phyloP scores from a whole-genome alignment of 805 yeast species.

The Barnettozyma populi region DNA sequence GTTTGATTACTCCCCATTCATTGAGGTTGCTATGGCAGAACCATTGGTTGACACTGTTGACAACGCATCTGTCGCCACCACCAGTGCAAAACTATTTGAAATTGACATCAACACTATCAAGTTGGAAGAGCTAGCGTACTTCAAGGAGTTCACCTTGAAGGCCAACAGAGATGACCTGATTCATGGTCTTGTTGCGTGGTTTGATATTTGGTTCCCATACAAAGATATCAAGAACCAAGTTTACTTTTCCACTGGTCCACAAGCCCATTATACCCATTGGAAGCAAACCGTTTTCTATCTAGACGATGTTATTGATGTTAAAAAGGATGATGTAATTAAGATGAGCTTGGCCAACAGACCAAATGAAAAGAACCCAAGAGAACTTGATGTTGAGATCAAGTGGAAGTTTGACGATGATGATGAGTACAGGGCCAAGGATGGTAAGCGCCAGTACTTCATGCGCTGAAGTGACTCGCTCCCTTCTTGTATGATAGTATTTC shows the following conservation, averaged over 20 bases:
- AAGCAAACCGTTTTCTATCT: constrained; percentile 95
- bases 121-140: constrained; percentile 75
- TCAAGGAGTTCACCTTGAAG: constrained; percentile 58
- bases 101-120: constrained; percentile 88
- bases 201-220: constrained; percentile 84
- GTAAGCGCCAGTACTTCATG: constrained; percentile 65
- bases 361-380: constrained; percentile 75
- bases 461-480: constrained; percentile 40
- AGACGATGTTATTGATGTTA: constrained; percentile 69
- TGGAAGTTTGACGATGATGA: constrained; percentile 40
- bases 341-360: constrained; percentile 77
- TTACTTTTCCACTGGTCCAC: constrained; percentile 89
- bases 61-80: constrained; percentile 67
- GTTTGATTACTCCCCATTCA: constrained; percentile 89
- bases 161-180: constrained; percentile 76
- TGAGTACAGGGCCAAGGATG: constrained; percentile 49
- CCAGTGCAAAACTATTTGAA: constrained; percentile 63
- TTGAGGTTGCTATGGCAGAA: constrained; percentile 80
- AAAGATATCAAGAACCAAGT: constrained; percentile 50
- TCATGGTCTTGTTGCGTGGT: constrained; percentile 92
- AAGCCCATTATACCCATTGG: constrained; percentile 95
- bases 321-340: constrained; percentile 67
- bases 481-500: neutral
- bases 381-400: constrained; percentile 73
- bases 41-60: constrained; percentile 97